Evolutionary conservation across 2,329 filamentous ascomycete genomes (phyloP).

Genomic region (Fusarium ramigenum): DNA sequence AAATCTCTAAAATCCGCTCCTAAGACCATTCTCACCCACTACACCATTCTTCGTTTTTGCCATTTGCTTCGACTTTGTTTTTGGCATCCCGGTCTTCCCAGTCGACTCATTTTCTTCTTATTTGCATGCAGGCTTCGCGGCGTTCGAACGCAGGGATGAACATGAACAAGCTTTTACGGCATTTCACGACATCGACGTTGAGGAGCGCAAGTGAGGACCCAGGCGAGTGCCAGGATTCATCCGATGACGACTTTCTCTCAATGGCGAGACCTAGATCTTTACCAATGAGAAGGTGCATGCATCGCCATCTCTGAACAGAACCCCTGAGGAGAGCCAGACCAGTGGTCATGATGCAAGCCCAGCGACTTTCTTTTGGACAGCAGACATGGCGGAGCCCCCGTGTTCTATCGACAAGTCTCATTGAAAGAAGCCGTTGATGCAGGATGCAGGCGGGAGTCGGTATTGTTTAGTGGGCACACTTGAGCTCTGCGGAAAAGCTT

Average conservation of each 20-base stretch:
- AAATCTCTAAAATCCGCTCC: background rate
- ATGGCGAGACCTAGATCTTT: too few relatives aligned
- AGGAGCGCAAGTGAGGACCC: too few relatives aligned
- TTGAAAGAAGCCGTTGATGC: background rate
- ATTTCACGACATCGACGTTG: background rate
- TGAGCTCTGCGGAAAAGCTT: background rate
- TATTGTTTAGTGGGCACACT: too few relatives aligned
- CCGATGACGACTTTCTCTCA: too few relatives aligned
- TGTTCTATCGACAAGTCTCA: background rate
- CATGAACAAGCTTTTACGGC: background rate
- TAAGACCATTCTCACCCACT: background rate
- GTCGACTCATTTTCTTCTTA: background rate
- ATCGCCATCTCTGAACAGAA: too few relatives aligned
- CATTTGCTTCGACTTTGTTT: background rate
- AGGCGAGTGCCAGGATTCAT: too few relatives aligned
- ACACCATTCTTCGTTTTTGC: background rate
- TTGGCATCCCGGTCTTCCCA: background rate
- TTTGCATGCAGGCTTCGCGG: background rate
- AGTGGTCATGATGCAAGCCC: too few relatives aligned
- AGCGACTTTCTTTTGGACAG: background rate
- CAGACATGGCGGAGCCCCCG: too few relatives aligned
- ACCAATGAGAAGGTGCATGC: too few relatives aligned
- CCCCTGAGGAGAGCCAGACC: too few relatives aligned
- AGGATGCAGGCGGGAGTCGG: background rate
- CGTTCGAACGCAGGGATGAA: background rate